Evolutionary conservation across 257 asterid species (phyloP).

Genomic region (Solanum arcanum): DNA sequence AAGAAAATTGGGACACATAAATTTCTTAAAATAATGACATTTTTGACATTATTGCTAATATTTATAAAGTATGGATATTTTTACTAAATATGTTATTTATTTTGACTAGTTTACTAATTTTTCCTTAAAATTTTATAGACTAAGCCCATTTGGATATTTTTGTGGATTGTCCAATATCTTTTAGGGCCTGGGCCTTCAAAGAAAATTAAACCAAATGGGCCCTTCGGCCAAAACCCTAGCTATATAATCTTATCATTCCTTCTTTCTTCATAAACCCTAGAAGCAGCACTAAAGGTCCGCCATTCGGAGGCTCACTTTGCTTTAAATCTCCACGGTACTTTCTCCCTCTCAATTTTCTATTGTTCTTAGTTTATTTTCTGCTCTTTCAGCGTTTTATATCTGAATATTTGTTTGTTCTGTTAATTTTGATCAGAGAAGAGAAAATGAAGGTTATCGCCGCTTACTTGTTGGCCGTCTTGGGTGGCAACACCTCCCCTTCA

Average conservation of each 20-base stretch:
- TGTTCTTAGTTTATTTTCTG: background rate
- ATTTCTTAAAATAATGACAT: too few species aligned
- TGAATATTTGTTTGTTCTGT: background rate
- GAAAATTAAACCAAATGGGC: background rate
- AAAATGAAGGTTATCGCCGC: conserved; percentile 44
- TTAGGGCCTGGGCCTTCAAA: background rate
- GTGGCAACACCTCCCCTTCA: conserved; percentile 35
- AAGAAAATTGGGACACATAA: too few species aligned
- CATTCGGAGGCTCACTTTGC: background rate
- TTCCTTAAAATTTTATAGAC: background rate
- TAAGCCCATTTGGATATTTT: background rate
- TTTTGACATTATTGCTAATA: too few species aligned
- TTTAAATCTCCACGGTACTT: background rate
- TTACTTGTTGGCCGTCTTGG: conserved; percentile 45
- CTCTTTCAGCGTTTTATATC: background rate
- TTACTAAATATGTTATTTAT: too few species aligned
- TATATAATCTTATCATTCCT: background rate
- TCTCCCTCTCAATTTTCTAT: background rate
- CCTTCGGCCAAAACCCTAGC: background rate
- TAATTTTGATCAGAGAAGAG: conserved; percentile 3
- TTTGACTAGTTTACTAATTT: too few species aligned
- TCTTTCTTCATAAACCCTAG: background rate
- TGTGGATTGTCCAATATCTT: background rate
- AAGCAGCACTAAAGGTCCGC: background rate
- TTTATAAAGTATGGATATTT: too few species aligned